A percentile compares a stretch with the other conserved stretches of the same genome.
Evolutionary conservation across 2,329 filamentous ascomycete genomes (phyloP).

Genomic region (Sphaerulina musiva): DNA sequence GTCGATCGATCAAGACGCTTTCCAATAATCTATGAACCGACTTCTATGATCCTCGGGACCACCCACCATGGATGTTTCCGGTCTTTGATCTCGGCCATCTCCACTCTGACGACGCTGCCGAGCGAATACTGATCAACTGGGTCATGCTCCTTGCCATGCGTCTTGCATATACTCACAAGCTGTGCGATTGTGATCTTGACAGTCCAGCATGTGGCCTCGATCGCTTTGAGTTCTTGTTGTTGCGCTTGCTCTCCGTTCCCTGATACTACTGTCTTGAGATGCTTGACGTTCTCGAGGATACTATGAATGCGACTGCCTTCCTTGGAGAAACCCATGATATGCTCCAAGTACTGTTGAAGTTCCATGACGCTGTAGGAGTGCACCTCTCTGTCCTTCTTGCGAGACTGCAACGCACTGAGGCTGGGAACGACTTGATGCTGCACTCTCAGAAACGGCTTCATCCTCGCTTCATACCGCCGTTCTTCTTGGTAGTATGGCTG

Average conservation of each 20-base stretch:
- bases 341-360: constrained; percentile 1
- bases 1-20: constrained; percentile 1
- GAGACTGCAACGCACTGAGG: constrained; percentile 53
- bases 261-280: neutral
- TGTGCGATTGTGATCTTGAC: constrained; percentile 23
- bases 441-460: constrained; percentile 72
- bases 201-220: constrained; percentile 31
- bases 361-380: neutral
- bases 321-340: constrained; percentile 3
- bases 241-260: neutral
- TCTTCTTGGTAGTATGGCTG: constrained; percentile 59
- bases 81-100: constrained; percentile 35
- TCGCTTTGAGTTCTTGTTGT: constrained; percentile 31
- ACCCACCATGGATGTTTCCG: constrained; percentile 44
- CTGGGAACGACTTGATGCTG: constrained; percentile 49
- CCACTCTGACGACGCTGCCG: constrained; percentile 28
- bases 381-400: neutral
- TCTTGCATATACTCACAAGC: constrained; percentile 21
- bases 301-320: neutral
- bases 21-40: neutral
- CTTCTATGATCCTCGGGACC: constrained; percentile 37
- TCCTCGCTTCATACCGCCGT: constrained; percentile 73
- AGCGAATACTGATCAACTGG: constrained; percentile 6
- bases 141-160: constrained; percentile 17
- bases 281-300: constrained; percentile 20